These are phyloP conservation scores for Podochytrium sp. DNA, from an alignment of 192 early-diverging fungal genomes.

Conservation along the genomic window DNA sequence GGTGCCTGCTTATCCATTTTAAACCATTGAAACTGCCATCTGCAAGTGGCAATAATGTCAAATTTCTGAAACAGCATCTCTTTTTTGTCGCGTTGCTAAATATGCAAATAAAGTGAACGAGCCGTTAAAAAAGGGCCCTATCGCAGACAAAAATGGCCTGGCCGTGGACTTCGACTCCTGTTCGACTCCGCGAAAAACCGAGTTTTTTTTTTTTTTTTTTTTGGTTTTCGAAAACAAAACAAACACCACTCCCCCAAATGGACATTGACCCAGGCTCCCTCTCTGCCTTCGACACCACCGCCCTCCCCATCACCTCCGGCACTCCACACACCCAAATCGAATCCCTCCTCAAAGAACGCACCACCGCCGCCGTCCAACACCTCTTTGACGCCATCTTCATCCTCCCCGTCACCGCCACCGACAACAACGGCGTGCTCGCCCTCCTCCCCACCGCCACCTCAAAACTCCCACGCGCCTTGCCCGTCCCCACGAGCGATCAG, in stretches of 20 bases:
- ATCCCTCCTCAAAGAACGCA: constrained; percentile 45
- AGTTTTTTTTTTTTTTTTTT: constrained; percentile 24
- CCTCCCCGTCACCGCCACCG: constrained; percentile 61
- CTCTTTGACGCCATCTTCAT: constrained; percentile 88
- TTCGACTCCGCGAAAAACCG: too few relatives aligned
- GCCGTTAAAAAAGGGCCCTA: too few relatives aligned
- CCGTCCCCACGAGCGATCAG: constrained; percentile 82
- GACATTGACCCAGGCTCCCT: constrained; percentile 90
- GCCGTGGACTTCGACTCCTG: too few relatives aligned
- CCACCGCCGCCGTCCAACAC: constrained; percentile 82
- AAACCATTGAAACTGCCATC: too few relatives aligned
- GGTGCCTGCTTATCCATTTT: too few relatives aligned
- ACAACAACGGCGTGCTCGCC: constrained; percentile 78
- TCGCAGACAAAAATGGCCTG: too few relatives aligned
- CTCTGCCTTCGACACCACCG: constrained; percentile 79
- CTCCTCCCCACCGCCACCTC: constrained; percentile 71
- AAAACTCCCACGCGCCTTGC: constrained; percentile 86
- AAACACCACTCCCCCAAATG: constrained; percentile 31
- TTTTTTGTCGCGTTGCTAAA: not conserved
- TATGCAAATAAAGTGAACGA: too few relatives aligned
- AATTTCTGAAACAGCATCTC: too few relatives aligned
- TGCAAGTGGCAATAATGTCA: too few relatives aligned
- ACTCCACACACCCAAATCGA: constrained; percentile 52
- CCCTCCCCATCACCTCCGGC: constrained; percentile 61
- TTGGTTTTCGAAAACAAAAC: not conserved